A percentile compares a stretch with the other conserved stretches of the same genome.
Evolutionary conservation across 305 asterid genomes (phyloP).

Genomic region (Fraxinus albicans): DNA sequence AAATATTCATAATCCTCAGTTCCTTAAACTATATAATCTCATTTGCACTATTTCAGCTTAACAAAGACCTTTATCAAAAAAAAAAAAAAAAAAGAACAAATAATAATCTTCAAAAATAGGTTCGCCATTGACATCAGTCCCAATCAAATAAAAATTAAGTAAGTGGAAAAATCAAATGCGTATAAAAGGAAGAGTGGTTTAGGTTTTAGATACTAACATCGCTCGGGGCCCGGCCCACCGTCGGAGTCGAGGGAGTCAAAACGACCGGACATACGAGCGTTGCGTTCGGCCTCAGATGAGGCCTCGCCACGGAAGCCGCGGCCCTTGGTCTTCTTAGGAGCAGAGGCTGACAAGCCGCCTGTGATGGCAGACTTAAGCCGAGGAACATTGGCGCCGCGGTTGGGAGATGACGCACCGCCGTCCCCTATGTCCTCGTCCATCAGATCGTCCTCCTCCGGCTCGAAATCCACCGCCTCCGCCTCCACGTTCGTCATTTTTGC

Average conservation of each 20-base stretch:
- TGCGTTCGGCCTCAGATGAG: slow-evolving; percentile 75
- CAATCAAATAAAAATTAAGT: neutral
- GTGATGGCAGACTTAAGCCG: slow-evolving; percentile 87
- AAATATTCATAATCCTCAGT: neutral
- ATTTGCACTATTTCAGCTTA: neutral
- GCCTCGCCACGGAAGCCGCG: slow-evolving; percentile 95
- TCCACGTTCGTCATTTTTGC: slow-evolving; percentile 69
- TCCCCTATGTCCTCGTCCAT: slow-evolving; percentile 85
- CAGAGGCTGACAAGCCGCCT: slow-evolving; percentile 58
- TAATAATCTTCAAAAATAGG: neutral
- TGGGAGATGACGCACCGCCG: slow-evolving; percentile 39
- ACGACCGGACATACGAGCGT: slow-evolving; percentile 81
- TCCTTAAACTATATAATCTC: neutral
- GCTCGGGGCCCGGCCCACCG: slow-evolving; percentile 95
- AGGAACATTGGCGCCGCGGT: slow-evolving; percentile 47
- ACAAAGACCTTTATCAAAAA: neutral
- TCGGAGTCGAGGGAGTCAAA: slow-evolving; percentile 78
- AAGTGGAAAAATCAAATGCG: neutral
- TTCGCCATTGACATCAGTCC: neutral
- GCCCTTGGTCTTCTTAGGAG: slow-evolving; percentile 87
- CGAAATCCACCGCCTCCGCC: slow-evolving; percentile 88
- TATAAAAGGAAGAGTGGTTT: neutral
- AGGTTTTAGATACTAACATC: slow-evolving; percentile 58
- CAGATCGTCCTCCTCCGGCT: slow-evolving; percentile 95
- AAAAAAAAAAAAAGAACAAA: neutral